Percentiles rank a stretch among this genome's conserved stretches.
These are phyloP conservation scores for Flagelloscypha sp. DNA, from an alignment of 768 basidiomycete species.

Conservation along the genomic window DNA sequence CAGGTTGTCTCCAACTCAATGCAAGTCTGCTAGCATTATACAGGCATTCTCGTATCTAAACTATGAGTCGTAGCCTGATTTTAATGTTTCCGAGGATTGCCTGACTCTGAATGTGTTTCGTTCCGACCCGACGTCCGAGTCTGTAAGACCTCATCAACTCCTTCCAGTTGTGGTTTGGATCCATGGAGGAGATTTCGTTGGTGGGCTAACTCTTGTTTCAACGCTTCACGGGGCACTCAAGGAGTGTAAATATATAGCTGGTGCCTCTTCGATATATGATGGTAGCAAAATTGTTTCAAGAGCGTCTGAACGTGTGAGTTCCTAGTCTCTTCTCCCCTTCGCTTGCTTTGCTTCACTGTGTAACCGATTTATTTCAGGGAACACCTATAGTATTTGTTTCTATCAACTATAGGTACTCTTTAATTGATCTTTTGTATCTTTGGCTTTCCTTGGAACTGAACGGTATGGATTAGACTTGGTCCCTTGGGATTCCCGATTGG, in stretches of 20 bases:
- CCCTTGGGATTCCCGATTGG: too few relatives aligned
- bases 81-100: conserved; percentile 37
- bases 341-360: too few relatives aligned
- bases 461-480: too few relatives aligned
- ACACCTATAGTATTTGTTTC: conserved; percentile 40
- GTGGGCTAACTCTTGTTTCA: conserved; percentile 2
- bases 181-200: conserved; percentile 9
- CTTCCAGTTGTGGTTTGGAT: neutral
- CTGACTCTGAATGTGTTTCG: conserved; percentile 38
- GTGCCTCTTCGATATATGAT: conserved; percentile 14
- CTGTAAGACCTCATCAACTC: conserved; percentile 1
- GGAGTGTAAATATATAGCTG: conserved; percentile 16
- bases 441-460: too few relatives aligned
- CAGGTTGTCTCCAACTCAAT: conserved; percentile 23
- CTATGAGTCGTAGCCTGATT: too few relatives aligned
- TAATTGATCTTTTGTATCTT: too few relatives aligned
- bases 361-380: too few relatives aligned
- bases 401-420: conserved; percentile 46
- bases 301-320: conserved; percentile 16
- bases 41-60: neutral
- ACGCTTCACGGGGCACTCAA: neutral
- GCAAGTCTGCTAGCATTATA: neutral
- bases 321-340: neutral
- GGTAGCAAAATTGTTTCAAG: conserved; percentile 20
- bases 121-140: neutral